These are phyloP conservation scores for Ceratobasidium sp. DNA, from an alignment of 1,284 basidiomycete genomes.

Conservation along the genomic window DNA sequence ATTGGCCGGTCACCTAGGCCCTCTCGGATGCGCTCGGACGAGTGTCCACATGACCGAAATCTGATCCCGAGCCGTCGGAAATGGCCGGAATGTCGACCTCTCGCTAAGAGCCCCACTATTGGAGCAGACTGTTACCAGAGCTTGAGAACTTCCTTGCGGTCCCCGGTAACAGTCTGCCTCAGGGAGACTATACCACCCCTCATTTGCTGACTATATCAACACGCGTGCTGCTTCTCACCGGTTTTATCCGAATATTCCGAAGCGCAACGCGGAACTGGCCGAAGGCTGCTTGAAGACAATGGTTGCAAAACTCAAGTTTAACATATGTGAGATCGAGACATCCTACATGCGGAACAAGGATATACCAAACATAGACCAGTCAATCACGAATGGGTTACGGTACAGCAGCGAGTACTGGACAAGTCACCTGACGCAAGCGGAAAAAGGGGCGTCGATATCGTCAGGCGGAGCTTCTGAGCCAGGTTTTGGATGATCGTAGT, in stretches of 20 bases:
- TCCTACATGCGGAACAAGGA: too few relatives aligned
- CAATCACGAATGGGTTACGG: not conserved
- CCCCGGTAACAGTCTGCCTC: not conserved
- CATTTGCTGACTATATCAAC: not conserved
- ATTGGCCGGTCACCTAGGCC: too few relatives aligned
- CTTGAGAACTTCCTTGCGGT: too few relatives aligned
- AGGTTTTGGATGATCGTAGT: not conserved
- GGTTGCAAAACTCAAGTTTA: conserved; percentile 4
- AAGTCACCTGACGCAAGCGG: conserved; percentile 10
- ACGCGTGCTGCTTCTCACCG: not conserved
- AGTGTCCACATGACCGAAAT: too few relatives aligned
- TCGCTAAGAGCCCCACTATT: too few relatives aligned
- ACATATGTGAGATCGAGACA: conserved; percentile 22
- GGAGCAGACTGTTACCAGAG: too few relatives aligned
- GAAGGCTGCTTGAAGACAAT: conserved; percentile 13
- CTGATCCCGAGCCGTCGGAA: too few relatives aligned
- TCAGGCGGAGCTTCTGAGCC: not conserved
- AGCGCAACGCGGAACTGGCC: conserved; percentile 8
- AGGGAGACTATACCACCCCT: not conserved
- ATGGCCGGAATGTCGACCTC: too few relatives aligned
- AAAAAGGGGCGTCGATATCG: not conserved
- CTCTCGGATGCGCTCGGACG: too few relatives aligned
- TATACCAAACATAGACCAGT: conserved; percentile 1
- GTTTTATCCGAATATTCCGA: not conserved
- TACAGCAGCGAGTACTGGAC: conserved; percentile 27